Evolutionary conservation across 1,284 basidiomycete genomes (phyloP), one percentile per base, ranked within the genome.

Genomic region (Leccinum griseonigrum): DNA sequence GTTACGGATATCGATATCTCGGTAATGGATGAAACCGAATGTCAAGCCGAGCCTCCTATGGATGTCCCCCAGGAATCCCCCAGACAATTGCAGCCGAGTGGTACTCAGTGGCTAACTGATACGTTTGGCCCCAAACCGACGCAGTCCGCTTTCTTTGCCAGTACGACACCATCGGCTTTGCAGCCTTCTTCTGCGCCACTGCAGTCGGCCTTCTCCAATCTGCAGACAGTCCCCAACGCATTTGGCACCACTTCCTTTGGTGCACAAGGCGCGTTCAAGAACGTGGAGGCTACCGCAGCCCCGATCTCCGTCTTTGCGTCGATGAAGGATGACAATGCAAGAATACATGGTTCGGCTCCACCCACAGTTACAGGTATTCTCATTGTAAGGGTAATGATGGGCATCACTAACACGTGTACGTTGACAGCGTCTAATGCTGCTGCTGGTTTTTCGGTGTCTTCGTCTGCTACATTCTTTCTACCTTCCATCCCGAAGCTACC

Each of bases 131-230:
- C 67, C n/a, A 66, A 66, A 40, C 73, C 74, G 26, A 68, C 71
- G 10, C 63, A 70, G 29, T 69, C 73, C 5, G 56, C 69, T 13
- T 63, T 69, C 59, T 65, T 64, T 57, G 32, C 36, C 2, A 29
- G 1, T 9, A 10, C 57, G 28, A 16, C 54, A 4, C 48, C 59
- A 6, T 29, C 11, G n/a, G 31, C 67, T 54, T 31, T 60, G 14
- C 66, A 69, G 18, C 57, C 68, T 31, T 36, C 68, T 18, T 58
- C 63, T 16, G 60, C 60, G 8, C 43, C 71, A 4, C 55, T 55
- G 1, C 64, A 67, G 18, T 76, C 78, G 28, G 83, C 78, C 9
- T 85, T 85, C 65, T 75, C 81, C 16, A 71, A 69, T 46, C 67
- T 79, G 18, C 71, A 73, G 54, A 68, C 75, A 2, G 69, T 70